Percentiles rank a stretch among this genome's conserved stretches.
phyloP scores from a whole-genome alignment of 1,139 yeast genomes.

The Eremothecium sinecaudum region DNA sequence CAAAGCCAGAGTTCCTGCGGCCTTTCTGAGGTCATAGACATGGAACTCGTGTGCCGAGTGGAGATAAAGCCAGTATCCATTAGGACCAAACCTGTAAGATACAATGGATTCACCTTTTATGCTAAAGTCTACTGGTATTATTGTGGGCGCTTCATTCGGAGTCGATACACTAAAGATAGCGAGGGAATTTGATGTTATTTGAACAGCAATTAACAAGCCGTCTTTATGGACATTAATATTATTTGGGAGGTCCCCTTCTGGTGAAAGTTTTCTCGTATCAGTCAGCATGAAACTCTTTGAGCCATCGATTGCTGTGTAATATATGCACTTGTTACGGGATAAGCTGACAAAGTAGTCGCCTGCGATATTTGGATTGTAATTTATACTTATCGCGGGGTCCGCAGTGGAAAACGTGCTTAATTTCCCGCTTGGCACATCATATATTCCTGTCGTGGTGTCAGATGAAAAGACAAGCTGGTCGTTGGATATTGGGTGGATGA shows the following conservation, averaged over 20 bases:
- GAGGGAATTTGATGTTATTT: conserved; percentile 11
- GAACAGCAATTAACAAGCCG: conserved; percentile 20
- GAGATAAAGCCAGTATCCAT: conserved; percentile 60
- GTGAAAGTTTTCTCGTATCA: background rate
- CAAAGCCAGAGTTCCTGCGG: conserved; percentile 19
- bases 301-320: background rate
- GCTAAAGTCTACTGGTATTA: conserved; percentile 9
- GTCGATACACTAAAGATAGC: conserved; percentile 15
- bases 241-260: background rate
- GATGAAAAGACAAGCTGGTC: background rate
- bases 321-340: background rate
- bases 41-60: conserved; percentile 27
- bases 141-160: conserved; percentile 14
- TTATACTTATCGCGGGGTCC: background rate
- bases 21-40: conserved; percentile 52
- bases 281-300: background rate
- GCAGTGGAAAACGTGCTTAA: background rate
- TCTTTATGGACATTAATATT: conserved; percentile 20
- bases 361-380: conserved; percentile 1
- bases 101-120: conserved; percentile 27
- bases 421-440: background rate
- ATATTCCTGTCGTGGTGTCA: background rate
- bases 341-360: background rate
- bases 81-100: conserved; percentile 46
- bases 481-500: background rate